Evolutionary conservation across 768 basidiomycete genomes (phyloP).

Genomic region (Rhodotorula babjevae): DNA sequence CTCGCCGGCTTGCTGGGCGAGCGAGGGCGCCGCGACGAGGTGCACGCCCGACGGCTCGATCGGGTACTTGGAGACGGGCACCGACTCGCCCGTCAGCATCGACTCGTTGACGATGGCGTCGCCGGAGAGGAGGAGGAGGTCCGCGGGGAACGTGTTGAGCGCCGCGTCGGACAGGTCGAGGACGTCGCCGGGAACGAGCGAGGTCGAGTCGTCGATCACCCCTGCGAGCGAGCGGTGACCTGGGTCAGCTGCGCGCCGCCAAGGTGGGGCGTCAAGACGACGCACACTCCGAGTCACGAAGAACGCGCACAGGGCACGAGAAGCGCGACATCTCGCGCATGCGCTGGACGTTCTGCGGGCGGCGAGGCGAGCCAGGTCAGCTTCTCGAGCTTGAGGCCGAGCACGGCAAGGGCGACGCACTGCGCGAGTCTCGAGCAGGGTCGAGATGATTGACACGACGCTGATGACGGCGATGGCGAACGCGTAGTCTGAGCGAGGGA

Average conservation of each 20-base stretch:
- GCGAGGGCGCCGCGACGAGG: constrained; percentile 55
- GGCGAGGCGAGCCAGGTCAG: no score
- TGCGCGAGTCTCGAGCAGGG: constrained; percentile 84
- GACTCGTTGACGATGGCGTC: constrained; percentile 98
- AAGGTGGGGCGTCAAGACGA: no score
- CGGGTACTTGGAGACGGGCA: constrained; percentile 87
- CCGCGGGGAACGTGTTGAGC: constrained; percentile 73
- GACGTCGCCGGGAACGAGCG: constrained; percentile 86
- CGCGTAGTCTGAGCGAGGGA: constrained; percentile 65
- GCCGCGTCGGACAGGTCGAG: constrained; percentile 77
- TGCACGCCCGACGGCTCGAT: constrained; percentile 70
- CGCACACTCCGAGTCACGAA: constrained; percentile 69
- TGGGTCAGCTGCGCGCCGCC: no score
- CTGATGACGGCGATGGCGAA: constrained; percentile 94
- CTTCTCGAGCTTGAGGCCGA: no score
- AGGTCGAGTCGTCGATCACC: constrained; percentile 70
- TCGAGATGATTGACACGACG: constrained; percentile 71
- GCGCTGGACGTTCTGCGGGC: constrained; percentile 69
- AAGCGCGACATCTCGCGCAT: constrained; percentile 97
- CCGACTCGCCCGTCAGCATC: constrained; percentile 98
- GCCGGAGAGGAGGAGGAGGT: constrained; percentile 85
- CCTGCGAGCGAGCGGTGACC: not conserved
- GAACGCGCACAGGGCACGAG: constrained; percentile 67
- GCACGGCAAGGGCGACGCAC: not conserved
- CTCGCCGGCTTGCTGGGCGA: constrained; percentile 53